Evolutionary conservation across 1,284 basidiomycete species (phyloP).

Genomic region (Cryptococcus hybrid): DNA sequence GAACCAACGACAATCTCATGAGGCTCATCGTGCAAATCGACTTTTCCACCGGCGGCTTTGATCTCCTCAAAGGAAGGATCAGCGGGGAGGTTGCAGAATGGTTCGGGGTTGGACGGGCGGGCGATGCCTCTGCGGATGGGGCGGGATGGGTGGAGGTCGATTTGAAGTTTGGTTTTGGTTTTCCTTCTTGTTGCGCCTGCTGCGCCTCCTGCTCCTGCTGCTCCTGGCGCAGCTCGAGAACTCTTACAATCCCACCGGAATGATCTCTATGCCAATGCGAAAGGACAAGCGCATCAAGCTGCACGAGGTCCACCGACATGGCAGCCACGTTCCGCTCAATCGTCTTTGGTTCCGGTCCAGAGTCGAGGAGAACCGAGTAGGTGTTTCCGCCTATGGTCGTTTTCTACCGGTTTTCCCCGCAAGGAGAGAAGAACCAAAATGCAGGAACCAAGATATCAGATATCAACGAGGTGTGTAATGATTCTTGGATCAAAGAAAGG

Average conservation of each 20-base stretch:
- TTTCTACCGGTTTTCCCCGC: slow-evolving; percentile 17
- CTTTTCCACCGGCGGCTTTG: slow-evolving; percentile 56
- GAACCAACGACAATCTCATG: slow-evolving; percentile 57
- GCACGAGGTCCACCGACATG: slow-evolving; percentile 58
- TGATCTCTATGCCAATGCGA: slow-evolving; percentile 86
- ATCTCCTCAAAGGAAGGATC: slow-evolving; percentile 73
- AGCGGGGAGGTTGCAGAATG: slow-evolving; percentile 57
- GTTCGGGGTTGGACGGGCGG: slow-evolving; percentile 58
- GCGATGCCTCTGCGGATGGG: slow-evolving; percentile 71
- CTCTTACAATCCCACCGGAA: slow-evolving; percentile 60
- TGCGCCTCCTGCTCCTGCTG: neutral
- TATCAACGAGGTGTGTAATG: neutral
- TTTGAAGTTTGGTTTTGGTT: slow-evolving; percentile 50
- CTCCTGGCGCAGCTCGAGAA: slow-evolving; percentile 54
- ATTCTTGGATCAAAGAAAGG: neutral
- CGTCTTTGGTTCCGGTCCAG: slow-evolving; percentile 69
- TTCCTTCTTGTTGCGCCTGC: slow-evolving; percentile 4
- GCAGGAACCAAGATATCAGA: neutral
- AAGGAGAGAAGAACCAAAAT: neutral
- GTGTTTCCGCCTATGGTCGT: slow-evolving; percentile 50
- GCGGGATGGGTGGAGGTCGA: slow-evolving; percentile 72
- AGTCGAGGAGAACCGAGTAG: slow-evolving; percentile 69
- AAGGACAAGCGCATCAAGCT: slow-evolving; percentile 63
- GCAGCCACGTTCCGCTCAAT: slow-evolving; percentile 67
- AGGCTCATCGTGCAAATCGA: slow-evolving; percentile 60